A percentile compares a stretch with the other conserved stretches of the same genome.
phyloP scores from a whole-genome alignment of 2,329 filamentous ascomycete genomes.

The Phoma sp. region DNA sequence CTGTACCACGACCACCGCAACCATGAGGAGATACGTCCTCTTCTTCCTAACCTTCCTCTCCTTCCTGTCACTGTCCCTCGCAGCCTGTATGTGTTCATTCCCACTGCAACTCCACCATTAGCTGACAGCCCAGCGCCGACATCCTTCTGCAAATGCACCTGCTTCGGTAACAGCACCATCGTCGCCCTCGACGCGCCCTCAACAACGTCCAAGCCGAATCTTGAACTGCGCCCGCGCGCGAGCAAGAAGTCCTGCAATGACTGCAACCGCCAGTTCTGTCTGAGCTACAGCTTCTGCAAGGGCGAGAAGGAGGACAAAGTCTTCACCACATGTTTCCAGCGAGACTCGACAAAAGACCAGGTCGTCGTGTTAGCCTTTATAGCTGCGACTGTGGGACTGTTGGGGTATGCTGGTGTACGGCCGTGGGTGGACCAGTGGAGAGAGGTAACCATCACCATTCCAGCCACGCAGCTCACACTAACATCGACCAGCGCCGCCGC shows the following conservation, averaged over 20 bases:
- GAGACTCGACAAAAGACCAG: conserved; percentile 72
- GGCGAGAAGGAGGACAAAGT: conserved; percentile 69
- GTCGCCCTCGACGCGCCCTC: conserved; percentile 65
- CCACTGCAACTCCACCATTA: background rate
- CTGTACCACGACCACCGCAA: conserved; percentile 27
- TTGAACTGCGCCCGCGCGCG: conserved; percentile 39
- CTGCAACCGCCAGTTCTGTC: conserved; percentile 72
- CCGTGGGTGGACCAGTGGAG: conserved; percentile 66
- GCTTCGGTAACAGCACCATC: conserved; percentile 72
- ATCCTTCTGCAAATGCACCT: conserved; percentile 77
- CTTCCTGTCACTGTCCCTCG: conserved; percentile 51
- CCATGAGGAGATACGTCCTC: conserved; percentile 28
- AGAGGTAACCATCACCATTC: conserved; percentile 50
- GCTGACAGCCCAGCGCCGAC: conserved; percentile 55
- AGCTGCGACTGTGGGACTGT: conserved; percentile 65
- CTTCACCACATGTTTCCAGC: conserved; percentile 71
- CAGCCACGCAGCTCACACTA: background rate
- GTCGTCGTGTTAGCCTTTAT: conserved; percentile 73
- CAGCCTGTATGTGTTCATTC: conserved; percentile 50
- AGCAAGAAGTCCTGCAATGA: conserved; percentile 65
- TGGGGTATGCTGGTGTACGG: conserved; percentile 66
- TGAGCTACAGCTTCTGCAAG: conserved; percentile 68
- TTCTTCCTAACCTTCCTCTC: conserved; percentile 39
- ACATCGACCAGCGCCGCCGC: conserved; percentile 40
- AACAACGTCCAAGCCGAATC: conserved; percentile 32